phyloP scores from a whole-genome alignment of 306 rosid species.

The Glycine tomentella region DNA sequence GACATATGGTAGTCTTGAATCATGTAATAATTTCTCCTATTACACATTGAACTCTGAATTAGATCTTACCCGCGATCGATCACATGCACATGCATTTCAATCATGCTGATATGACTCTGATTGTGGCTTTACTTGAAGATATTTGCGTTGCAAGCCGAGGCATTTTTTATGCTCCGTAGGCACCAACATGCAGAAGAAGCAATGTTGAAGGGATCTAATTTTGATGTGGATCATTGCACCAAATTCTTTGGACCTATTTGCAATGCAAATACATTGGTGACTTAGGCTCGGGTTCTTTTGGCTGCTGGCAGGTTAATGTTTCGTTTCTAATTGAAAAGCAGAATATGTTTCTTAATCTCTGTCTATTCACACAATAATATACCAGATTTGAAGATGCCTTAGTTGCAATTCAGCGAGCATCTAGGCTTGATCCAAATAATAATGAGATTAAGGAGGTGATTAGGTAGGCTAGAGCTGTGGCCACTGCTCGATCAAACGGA shows the following conservation, averaged over 20 bases:
- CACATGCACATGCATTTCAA: background rate
- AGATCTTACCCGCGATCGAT: background rate
- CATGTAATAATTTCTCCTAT: background rate
- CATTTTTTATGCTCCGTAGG: conserved; percentile 71
- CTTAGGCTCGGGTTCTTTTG: conserved; percentile 66
- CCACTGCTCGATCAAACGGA: conserved; percentile 69
- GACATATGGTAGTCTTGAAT: background rate
- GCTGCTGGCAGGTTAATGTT: conserved; percentile 68
- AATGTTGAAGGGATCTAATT: conserved; percentile 64
- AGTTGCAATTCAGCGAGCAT: conserved; percentile 61
- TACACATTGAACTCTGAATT: background rate
- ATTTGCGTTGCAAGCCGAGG: conserved; percentile 81
- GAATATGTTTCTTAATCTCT: background rate
- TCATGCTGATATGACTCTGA: conserved; percentile 11
- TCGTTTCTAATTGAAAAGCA: background rate
- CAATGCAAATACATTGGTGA: conserved; percentile 61
- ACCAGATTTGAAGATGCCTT: conserved; percentile 73
- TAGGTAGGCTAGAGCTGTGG: conserved; percentile 58
- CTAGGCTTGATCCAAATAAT: conserved; percentile 66
- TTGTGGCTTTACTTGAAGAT: conserved; percentile 59
- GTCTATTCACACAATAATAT: background rate
- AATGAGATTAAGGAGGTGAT: conserved; percentile 55
- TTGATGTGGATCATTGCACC: conserved; percentile 64
- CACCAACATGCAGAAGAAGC: conserved; percentile 78
- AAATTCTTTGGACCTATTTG: conserved; percentile 74